Evolutionary conservation across 805 yeast species (phyloP), one percentile per base, ranked within the genome.

Genomic region (Ogataea degrootiae): DNA sequence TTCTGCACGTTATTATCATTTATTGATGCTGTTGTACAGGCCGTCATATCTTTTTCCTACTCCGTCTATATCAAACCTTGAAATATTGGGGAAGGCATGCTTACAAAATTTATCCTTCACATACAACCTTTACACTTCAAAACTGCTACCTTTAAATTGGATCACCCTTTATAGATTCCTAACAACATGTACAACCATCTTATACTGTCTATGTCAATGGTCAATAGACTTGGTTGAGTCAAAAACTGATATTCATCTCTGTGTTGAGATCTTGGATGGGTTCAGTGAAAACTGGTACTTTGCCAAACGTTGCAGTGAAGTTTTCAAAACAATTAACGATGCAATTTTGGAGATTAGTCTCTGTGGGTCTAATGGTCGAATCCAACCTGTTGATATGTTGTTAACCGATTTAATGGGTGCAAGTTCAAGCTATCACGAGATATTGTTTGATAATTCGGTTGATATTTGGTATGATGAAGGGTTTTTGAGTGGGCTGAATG

Each of bases 11-110:
- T 76, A 77, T 50, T 73, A 77, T 39, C 76, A 76, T 45, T 56
- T 74, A 31, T 68, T 76, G 41, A 71, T 74, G 42, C 54, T 74
- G 48, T 55, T 78, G 6, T 78, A 76, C 52, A 67, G 79, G 44
- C 82, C 82, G 5, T 75, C 79, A 4, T 71, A 71, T 37, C 58
- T 77, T 40, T 67, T 71, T 9, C 80, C 82, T 4, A 62, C 63
- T 9, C 78, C 80, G 2, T 60, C 73, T 0, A 53, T 63, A 14
- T 70, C 67, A 21, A 65, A 69, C 6, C 47, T 77, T 34, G 66
- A 71, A n/a, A 62, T 66, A 12, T 51, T 77, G 41, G 76, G 79
- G 0, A 72, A 71, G 38, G 69, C 71, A 15, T 74, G 78, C 46
- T 55, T 75, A 14, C 72, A 74, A 41, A 71, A 74, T 12, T 57